Evolutionary conservation across 2,329 filamentous ascomycete genomes (phyloP).

Genomic region (Pseudogymnoascus sp.): DNA sequence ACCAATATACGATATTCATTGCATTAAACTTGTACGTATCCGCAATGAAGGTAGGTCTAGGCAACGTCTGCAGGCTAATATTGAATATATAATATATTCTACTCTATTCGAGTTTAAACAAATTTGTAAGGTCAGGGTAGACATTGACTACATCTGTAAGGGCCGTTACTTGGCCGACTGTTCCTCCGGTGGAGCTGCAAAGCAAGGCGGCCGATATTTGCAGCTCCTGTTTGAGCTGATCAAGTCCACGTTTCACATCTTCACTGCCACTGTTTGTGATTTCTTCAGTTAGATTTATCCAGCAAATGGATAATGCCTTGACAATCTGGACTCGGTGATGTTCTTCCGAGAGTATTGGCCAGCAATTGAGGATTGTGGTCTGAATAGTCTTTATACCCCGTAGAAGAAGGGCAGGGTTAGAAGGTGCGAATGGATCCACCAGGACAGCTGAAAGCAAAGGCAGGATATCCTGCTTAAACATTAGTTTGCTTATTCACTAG

Average conservation of each 20-base stretch:
- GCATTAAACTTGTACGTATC: neutral
- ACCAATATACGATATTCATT: neutral
- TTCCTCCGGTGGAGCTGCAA: constrained; percentile 16
- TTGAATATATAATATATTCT: neutral
- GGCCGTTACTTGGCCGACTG: neutral
- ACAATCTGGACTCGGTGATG: constrained; percentile 56
- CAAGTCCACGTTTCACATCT: neutral
- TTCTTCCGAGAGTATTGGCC: constrained; percentile 53
- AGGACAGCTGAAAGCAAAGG: constrained; percentile 58
- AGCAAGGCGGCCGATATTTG: constrained; percentile 18
- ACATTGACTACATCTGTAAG: neutral
- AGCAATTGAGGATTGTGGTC: constrained; percentile 51
- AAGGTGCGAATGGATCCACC: constrained; percentile 57
- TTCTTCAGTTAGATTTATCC: constrained; percentile 45
- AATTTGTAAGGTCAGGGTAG: neutral
- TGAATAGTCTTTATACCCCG: constrained; percentile 42
- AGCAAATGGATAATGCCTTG: constrained; percentile 52
- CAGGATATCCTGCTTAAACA: constrained; percentile 47
- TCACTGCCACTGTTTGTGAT: neutral
- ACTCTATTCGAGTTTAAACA: neutral
- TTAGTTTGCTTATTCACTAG: neutral
- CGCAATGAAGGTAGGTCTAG: neutral
- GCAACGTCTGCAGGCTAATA: neutral
- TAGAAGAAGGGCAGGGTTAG: constrained; percentile 43
- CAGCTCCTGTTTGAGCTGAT: constrained; percentile 17